Evolutionary conservation across 164 flowering plant species (phyloP).

Genomic region (Warburgia ugandensis): DNA sequence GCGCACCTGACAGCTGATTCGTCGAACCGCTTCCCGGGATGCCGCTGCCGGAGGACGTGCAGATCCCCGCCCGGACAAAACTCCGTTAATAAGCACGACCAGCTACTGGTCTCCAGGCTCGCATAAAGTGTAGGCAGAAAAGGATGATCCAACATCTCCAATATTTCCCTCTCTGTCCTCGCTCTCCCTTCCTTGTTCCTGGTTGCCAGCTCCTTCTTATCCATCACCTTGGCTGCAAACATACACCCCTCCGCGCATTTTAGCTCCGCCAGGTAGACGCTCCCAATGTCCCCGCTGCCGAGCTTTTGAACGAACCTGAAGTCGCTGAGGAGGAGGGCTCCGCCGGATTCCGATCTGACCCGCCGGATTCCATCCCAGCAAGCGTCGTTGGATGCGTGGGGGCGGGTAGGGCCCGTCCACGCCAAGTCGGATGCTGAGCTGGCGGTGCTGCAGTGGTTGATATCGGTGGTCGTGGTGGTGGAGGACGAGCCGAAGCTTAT

Average conservation of each 20-base stretch:
- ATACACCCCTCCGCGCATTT: slow-evolving; percentile 23
- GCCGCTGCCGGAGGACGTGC: slow-evolving; percentile 71
- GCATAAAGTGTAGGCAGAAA: slow-evolving; percentile 73
- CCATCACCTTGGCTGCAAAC: slow-evolving; percentile 76
- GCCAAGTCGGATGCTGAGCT: slow-evolving; percentile 13
- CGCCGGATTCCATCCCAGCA: no score
- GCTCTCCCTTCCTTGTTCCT: slow-evolving; percentile 60
- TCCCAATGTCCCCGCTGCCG: slow-evolving; percentile 77
- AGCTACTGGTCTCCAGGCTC: slow-evolving; percentile 33
- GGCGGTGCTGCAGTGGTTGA: background rate
- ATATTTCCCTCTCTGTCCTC: slow-evolving; percentile 51
- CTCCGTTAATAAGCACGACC: slow-evolving; percentile 70
- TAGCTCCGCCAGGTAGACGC: slow-evolving; percentile 61
- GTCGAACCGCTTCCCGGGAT: slow-evolving; percentile 44
- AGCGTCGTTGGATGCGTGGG: slow-evolving; percentile 31
- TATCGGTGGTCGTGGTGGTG: slow-evolving; percentile 2
- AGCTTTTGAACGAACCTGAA: slow-evolving; percentile 53
- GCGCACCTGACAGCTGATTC: slow-evolving; percentile 62
- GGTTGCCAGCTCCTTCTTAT: slow-evolving; percentile 46
- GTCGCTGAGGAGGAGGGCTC: slow-evolving; percentile 34
- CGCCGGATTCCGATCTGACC: slow-evolving; percentile 21
- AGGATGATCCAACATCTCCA: slow-evolving; percentile 64
- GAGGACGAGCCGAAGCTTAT: slow-evolving; percentile 7
- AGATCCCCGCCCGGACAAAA: slow-evolving; percentile 86
- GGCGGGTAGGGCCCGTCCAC: slow-evolving; percentile 20